phyloP scores from a whole-genome alignment of 2,329 filamentous ascomycete genomes.

The Fusarium sambucinum region DNA sequence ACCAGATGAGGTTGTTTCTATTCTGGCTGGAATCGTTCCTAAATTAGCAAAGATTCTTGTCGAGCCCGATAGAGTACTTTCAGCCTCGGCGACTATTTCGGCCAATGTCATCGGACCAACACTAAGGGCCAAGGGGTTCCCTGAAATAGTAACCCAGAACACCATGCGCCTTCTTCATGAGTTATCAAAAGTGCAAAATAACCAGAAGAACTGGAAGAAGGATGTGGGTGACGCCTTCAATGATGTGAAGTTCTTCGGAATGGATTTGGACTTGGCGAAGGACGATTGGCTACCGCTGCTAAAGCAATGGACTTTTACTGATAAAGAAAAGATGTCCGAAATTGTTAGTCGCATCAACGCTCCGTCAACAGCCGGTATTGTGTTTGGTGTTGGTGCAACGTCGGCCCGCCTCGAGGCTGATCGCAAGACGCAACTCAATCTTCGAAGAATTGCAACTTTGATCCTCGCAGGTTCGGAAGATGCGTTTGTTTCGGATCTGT shows the following conservation, averaged over 20 bases:
- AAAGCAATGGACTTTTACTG: slow-evolving; percentile 83
- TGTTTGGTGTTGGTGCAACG: slow-evolving; percentile 97
- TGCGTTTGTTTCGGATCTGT: slow-evolving; percentile 81
- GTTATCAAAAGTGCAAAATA: slow-evolving; percentile 80
- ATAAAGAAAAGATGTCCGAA: slow-evolving; percentile 90
- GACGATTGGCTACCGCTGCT: slow-evolving; percentile 85
- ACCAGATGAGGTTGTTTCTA: slow-evolving; percentile 81
- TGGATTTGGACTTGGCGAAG: slow-evolving; percentile 72
- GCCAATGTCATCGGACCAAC: slow-evolving; percentile 84
- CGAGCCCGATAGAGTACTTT: slow-evolving; percentile 84
- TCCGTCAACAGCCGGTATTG: slow-evolving; percentile 92
- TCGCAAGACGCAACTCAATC: slow-evolving; percentile 88
- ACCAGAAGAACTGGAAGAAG: slow-evolving; percentile 92
- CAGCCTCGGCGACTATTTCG: slow-evolving; percentile 83
- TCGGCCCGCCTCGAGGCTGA: slow-evolving; percentile 96
- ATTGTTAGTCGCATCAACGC: slow-evolving; percentile 81
- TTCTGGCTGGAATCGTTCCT: slow-evolving; percentile 82
- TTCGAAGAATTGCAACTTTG: slow-evolving; percentile 84
- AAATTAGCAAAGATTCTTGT: slow-evolving; percentile 85
- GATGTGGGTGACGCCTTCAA: slow-evolving; percentile 94
- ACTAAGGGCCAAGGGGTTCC: slow-evolving; percentile 86
- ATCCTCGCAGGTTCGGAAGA: slow-evolving; percentile 82
- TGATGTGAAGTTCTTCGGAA: slow-evolving; percentile 86
- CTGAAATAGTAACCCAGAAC: slow-evolving; percentile 80
- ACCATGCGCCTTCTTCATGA: slow-evolving; percentile 81